Evolutionary conservation across 2,329 filamentous ascomycete species (phyloP), one percentile per base, ranked within the genome.

Genomic region (Fusarium avenaceum): DNA sequence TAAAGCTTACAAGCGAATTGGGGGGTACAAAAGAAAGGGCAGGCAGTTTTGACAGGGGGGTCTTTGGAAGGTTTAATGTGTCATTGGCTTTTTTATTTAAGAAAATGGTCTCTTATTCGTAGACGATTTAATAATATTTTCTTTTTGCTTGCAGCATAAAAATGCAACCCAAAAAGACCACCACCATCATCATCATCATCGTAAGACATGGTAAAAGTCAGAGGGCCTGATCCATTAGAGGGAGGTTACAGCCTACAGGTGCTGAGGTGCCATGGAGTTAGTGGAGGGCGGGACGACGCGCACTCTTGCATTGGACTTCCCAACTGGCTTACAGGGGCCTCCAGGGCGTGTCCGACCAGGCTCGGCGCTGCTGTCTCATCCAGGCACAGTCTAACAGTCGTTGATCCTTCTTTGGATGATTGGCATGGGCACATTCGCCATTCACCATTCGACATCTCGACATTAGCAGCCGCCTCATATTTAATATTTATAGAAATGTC

Each of bases 401-500:
- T 26, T 35, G 14, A 33, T 47, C 38, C 57, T 24, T 24, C 35
- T 45, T 61, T 28, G 28, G 22, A 30, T 60, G 62, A 52, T 40
- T 40, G 44, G 49, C 57, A 45, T 42, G 51, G 24, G 7, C 7
- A 40, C 28, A 30, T 54, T 28, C 30, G 15, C n/a, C 54, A 53
- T 57, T 24, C 22, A 40, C 13, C 28, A 30, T 57, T 28, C 30
- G 15, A 38, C 54, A 53, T 57, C 28, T 28, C 30, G 15, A 38
- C 54, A 53, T 57, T 22, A 57, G 43, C 57, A 39, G 22, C 51
- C 35, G 40, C 53, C 44, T 57, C 51, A 26, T 49, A 40, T 63
- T 42, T 42, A n/a, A 26, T 49, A 40, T 63, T 42, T 42, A n/a
- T 28, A 46, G 20, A 43, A 30, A 13, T 15, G 59, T 33, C 47